These are phyloP conservation scores for Gryganskiella cystojenkinii DNA, from an alignment of 192 early-diverging fungal genomes.

Conservation along the genomic window DNA sequence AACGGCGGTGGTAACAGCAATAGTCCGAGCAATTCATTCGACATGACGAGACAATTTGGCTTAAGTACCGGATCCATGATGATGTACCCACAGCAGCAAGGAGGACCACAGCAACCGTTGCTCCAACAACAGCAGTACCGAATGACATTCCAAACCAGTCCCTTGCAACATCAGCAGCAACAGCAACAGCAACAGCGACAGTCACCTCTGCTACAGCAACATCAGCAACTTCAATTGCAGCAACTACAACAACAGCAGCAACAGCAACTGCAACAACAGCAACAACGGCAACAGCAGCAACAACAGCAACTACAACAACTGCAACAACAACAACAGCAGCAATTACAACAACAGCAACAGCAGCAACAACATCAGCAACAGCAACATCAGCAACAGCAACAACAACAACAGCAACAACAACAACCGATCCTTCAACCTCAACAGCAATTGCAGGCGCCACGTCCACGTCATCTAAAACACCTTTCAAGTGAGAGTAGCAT, in stretches of 20 bases:
- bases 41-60: no score
- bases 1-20: no score
- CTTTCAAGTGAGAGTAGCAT: no score
- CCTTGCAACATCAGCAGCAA: background rate
- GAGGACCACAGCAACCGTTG: background rate
- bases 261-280: background rate
- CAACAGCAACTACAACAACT: background rate
- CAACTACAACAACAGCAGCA: background rate
- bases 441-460: background rate
- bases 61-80: no score
- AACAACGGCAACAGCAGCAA: background rate
- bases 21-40: no score
- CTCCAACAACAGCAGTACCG: background rate
- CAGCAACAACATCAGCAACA: slow-evolving; percentile 12
- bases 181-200: background rate
- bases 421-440: background rate
- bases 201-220: background rate
- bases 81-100: no score
- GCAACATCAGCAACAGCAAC: slow-evolving; percentile 21
- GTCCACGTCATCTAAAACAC: slow-evolving; percentile 17
- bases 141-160: background rate
- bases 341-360: background rate
- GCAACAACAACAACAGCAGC: slow-evolving; percentile 13
- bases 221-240: background rate
- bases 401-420: slow-evolving; percentile 34